Evolutionary conservation across 2,329 filamentous ascomycete species (phyloP), one percentile per base, ranked within the genome.

Genomic region (Colletotrichum siamense): DNA sequence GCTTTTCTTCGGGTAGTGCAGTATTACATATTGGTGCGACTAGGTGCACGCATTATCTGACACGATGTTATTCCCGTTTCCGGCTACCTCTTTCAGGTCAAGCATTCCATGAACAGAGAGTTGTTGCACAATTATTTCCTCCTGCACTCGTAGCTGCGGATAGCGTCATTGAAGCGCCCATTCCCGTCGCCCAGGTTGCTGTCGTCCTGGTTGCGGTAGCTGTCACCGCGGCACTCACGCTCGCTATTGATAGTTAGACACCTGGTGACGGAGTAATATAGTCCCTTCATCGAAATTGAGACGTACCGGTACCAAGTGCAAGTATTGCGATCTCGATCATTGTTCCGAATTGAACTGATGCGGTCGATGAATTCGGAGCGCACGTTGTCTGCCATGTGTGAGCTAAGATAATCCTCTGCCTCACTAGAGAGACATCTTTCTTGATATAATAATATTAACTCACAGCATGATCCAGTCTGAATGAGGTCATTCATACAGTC

Each of bases 151-250:
- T 30, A 55, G 44, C 69, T 72, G 22, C 69, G 61, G 24, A 72
- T 72, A 32, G 61, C 49, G 39, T 72, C 69, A 26, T 72, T 72
- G 59, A 72, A 72, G 15, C 61, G 63, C 9, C 69, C 69, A 22
- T 72, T 67, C 3, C 69, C 69, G 4, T 72, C 69, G 8, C 30
- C 61, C 10, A 72, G 52, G 12, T 72, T 30, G n/a, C 39, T 59
- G 22, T 72, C 69, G 10, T 72, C 69, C 26, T 72, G 69, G 26
- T 72, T 72, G 44, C 63, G 61, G n/a, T 72, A 66, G 3, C 15
- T 8, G 9, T 70, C 68, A 8, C 69, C 63, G 28, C 61, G 62
- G 30, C 69, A 64, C 13, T 55, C 63, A 8, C 39, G 49, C n/a
- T 67, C 62, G 6, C 69, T 67, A 16, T 0, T 49, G 44, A 22